Base-by-base conservation (phyloP, 495 filamentous ascomycete genomes). In the Hyphodiscus hymeniophilus region DNA sequence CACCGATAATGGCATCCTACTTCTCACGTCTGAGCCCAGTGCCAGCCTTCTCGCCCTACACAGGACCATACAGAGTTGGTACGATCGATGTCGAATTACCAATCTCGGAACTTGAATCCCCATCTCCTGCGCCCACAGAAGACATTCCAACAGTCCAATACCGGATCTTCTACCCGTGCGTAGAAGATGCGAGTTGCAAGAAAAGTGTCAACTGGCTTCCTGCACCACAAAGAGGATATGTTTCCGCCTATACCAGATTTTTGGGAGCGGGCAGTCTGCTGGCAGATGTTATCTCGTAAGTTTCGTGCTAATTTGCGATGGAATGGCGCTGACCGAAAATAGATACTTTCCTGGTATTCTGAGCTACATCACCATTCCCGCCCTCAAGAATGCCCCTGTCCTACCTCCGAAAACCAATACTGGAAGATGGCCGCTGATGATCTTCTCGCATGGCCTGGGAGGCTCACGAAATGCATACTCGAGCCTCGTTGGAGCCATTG, bases 361-460 rank as follows among this genome's bases (percentile, higher is more conserved):
- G 4, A 73, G 81, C 61, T 84, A 80, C 60, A 80, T 81, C 40
- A 72, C 78, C 0, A 80, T 82, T 20, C 79, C 77, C 12, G 75
- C 66, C 12, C 58, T 64, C 38, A 63, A 64, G 36, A 67, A 78
- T 56, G 73, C 75, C 3, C 56, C 59, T 15, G 22, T 76, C 10
- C 59, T 59, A 38, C 51, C 13, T 42, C 54, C 64, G 2, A 45
- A 47, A 0, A 53, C 51, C 3, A 20, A 40, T 1, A 55, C 65
- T 41, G 54, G 61, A 17, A 65, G 76, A 67, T 87, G 85, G 79
- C 86, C 86, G 1, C 84, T 85, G 0, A 76, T 84, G 66, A 69
- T 91, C 26, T 89, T 91, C 64, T 88, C 84, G 8, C 86, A 91
- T 58, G 86, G 86, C 3, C 69, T 90, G 2, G 87, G 82, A 3